Conservation (phyloP, 2,329 filamentous ascomycete species). For the Sphaerulina vaccinii region DNA sequence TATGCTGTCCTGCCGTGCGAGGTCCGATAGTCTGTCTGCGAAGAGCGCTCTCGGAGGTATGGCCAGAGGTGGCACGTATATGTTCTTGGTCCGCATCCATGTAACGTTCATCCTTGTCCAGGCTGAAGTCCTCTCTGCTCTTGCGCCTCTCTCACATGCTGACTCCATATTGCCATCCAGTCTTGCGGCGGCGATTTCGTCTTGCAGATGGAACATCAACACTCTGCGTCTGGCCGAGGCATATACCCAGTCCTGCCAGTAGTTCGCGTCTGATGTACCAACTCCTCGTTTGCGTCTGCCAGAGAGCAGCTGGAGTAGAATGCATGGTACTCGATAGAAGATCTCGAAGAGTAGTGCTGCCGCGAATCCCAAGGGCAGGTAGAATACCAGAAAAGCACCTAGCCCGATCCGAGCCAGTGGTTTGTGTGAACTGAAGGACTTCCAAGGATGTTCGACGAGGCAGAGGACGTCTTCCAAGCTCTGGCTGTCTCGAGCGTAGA, state of each 20-base stretch:
- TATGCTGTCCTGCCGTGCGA: not conserved
- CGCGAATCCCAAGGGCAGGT: constrained; percentile 14
- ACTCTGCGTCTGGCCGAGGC: constrained; percentile 15
- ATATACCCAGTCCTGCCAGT: constrained; percentile 16
- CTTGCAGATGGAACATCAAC: constrained; percentile 17
- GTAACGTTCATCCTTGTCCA: constrained; percentile 11
- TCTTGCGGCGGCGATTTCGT: constrained; percentile 14
- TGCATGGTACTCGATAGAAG: constrained; percentile 18
- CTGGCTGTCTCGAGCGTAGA: constrained; percentile 12
- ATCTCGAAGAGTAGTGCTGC: constrained; percentile 18
- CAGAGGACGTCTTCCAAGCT: constrained; percentile 19
- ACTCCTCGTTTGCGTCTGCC: constrained; percentile 2
- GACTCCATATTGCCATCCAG: constrained; percentile 13
- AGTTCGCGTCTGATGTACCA: constrained; percentile 10
- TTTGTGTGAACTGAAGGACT: constrained; percentile 11
- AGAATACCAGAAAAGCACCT: constrained; percentile 18
- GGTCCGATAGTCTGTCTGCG: not conserved
- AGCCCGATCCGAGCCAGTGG: constrained; percentile 13
- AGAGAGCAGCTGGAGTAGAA: constrained; percentile 10
- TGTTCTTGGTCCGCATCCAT: constrained; percentile 13
- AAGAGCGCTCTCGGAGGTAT: constrained; percentile 5
- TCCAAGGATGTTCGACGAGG: constrained; percentile 20
- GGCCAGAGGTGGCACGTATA: constrained; percentile 6
- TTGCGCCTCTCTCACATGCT: constrained; percentile 7
- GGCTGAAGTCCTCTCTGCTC: constrained; percentile 6